Conservation (phyloP, 805 yeast genomes). For the Candida anglica region DNA sequence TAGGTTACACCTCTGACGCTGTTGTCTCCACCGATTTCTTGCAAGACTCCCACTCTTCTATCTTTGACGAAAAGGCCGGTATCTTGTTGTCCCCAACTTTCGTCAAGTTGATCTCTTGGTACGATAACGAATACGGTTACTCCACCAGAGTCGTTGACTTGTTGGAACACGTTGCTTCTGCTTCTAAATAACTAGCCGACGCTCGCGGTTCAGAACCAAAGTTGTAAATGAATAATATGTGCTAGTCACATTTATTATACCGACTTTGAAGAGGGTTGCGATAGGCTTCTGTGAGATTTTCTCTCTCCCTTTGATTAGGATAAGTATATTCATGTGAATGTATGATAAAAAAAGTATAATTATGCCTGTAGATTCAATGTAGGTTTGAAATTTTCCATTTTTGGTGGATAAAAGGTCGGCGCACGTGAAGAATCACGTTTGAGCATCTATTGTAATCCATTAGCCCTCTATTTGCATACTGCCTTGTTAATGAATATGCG, state of each 20-base stretch:
- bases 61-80: slow-evolving; percentile 91
- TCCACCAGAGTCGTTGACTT: slow-evolving; percentile 94
- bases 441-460: too few relatives aligned
- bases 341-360: not conserved
- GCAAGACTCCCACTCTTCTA: slow-evolving; percentile 78
- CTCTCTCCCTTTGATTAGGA: too few relatives aligned
- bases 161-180: slow-evolving; percentile 76
- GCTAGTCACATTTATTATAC: too few relatives aligned
- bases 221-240: slow-evolving; percentile 4
- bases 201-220: slow-evolving; percentile 5
- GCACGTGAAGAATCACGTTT: too few relatives aligned
- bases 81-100: slow-evolving; percentile 81
- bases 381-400: too few relatives aligned
- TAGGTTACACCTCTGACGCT: slow-evolving; percentile 90
- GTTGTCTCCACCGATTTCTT: slow-evolving; percentile 90
- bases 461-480: too few relatives aligned
- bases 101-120: slow-evolving; percentile 91
- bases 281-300: too few relatives aligned
- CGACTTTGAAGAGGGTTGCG: too few relatives aligned
- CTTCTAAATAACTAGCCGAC: slow-evolving; percentile 18
- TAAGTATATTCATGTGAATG: not conserved
- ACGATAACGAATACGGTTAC: slow-evolving; percentile 96
- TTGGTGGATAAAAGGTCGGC: too few relatives aligned
- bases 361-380: too few relatives aligned
- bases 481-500: too few relatives aligned